A percentile compares a stretch with the other conserved stretches of the same genome.
These are phyloP conservation scores for Penicillium roqueforti DNA, from an alignment of 495 filamentous ascomycete species.

Conservation along the genomic window DNA sequence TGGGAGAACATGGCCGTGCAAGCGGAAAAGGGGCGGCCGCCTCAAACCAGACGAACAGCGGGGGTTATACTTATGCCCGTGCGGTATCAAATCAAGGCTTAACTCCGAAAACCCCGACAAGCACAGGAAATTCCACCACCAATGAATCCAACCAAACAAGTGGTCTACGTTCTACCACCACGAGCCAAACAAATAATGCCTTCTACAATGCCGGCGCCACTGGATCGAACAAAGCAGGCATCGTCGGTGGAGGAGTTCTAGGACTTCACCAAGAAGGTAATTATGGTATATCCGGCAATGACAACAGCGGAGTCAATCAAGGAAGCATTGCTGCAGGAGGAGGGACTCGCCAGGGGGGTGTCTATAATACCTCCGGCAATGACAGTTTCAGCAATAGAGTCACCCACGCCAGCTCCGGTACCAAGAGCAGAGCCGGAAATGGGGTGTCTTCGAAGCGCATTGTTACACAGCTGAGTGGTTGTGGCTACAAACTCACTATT, in stretches of 20 bases:
- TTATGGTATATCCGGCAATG: neutral
- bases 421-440: neutral
- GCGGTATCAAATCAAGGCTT: neutral
- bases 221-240: neutral
- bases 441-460: neutral
- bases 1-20: neutral
- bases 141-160: neutral
- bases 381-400: neutral
- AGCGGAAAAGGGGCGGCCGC: neutral
- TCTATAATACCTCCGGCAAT: constrained; percentile 1
- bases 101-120: neutral
- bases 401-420: neutral
- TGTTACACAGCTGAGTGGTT: constrained; percentile 12
- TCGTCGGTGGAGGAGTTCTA: neutral
- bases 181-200: neutral
- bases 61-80: neutral
- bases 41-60: neutral
- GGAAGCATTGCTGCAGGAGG: neutral
- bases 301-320: neutral
- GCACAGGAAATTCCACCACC: neutral
- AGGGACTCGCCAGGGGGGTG: constrained; percentile 3
- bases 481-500: constrained; percentile 20
- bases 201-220: neutral
- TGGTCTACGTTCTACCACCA: neutral
- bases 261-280: neutral